Evolutionary conservation across 495 filamentous ascomycete genomes (phyloP).

Genomic region (Lasiosphaeriaceae sp.): DNA sequence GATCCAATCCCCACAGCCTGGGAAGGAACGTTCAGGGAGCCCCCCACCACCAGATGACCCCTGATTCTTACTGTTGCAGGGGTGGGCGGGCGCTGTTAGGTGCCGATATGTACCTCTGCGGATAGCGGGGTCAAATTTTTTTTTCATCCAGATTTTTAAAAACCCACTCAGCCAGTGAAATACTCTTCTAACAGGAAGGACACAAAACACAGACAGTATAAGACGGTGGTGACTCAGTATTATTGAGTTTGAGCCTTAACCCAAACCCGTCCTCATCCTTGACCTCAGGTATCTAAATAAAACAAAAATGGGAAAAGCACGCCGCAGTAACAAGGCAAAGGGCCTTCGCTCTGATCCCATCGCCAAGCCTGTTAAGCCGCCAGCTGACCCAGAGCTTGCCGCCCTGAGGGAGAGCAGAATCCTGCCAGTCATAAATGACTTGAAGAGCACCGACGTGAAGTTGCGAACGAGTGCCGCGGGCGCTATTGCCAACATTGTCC

Average conservation of each 20-base stretch:
- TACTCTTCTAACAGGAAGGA: too few relatives aligned
- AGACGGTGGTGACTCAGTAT: not conserved
- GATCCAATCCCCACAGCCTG: not conserved
- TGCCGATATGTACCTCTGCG: not conserved
- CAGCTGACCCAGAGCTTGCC: conserved; percentile 51
- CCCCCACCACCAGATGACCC: too few relatives aligned
- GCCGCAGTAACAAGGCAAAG: conserved; percentile 34
- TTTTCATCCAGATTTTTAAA: conserved; percentile 1
- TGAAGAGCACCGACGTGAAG: conserved; percentile 53
- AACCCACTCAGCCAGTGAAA: not conserved
- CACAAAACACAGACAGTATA: too few relatives aligned
- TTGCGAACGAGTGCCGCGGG: conserved; percentile 48
- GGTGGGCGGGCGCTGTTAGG: not conserved
- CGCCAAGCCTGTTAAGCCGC: conserved; percentile 48
- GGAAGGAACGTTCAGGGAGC: too few relatives aligned
- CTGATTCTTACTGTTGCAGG: too few relatives aligned
- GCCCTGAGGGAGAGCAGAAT: conserved; percentile 54
- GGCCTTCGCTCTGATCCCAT: conserved; percentile 42
- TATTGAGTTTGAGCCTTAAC: not conserved
- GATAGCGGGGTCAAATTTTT: too few relatives aligned
- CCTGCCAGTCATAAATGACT: conserved; percentile 52
- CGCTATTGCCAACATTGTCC: conserved; percentile 55
- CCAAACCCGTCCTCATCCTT: not conserved
- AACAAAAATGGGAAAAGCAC: conserved; percentile 40
- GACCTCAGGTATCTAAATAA: not conserved